Base-by-base conservation (phyloP, 2,329 filamentous ascomycete species). In the Apiospora rasikravindrae region DNA sequence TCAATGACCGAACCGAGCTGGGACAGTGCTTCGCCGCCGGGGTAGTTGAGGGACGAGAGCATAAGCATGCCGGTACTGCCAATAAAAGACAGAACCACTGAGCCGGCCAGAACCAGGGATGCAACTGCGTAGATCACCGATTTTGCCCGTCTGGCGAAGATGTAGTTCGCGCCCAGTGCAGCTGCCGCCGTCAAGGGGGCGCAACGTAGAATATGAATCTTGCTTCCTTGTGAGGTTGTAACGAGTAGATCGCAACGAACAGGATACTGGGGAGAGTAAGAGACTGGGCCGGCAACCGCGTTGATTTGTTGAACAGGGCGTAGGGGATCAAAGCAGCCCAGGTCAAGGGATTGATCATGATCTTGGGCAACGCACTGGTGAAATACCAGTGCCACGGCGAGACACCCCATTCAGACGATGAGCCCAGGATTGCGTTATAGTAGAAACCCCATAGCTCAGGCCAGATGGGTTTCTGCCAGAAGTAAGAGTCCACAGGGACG, bases 161-260 rank as follows among this genome's bases (percentile, higher is more conserved):
- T 84, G 81, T 90, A 92, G 71, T 90, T 88, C 19, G 94, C 94
- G 26, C 91, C 92, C 5, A 94, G 86, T 3, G 94, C 91, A 0
- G 94, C 92, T 2, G 92, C 89, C 14, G 92, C 92, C 0, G 95
- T 98, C 42, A 98, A 0, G 92, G 87, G 0, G 96, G 96, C 33
- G 97, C 87, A 70, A 90, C 88, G 83, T 98, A 98, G 77, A 98
- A 91, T 76, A 99, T 92, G 85, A 99, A 99, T 24, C 96, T 93
- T 81, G 95, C 93, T 84, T 99, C 96, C 81, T 99, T 99, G 84
- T 99, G 96, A 0, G 96, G 95, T 74, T 98, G 93, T 69, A 94
- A 77, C 74, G 94, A 98, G 85, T 98, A 98, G 61, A 97, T 82
- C 5, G 88, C 88, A 26, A 97, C 86, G 81, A 95, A 99, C 42